Evolutionary conservation across 768 basidiomycete species (phyloP).

Genomic region (Astraeus odoratus): DNA sequence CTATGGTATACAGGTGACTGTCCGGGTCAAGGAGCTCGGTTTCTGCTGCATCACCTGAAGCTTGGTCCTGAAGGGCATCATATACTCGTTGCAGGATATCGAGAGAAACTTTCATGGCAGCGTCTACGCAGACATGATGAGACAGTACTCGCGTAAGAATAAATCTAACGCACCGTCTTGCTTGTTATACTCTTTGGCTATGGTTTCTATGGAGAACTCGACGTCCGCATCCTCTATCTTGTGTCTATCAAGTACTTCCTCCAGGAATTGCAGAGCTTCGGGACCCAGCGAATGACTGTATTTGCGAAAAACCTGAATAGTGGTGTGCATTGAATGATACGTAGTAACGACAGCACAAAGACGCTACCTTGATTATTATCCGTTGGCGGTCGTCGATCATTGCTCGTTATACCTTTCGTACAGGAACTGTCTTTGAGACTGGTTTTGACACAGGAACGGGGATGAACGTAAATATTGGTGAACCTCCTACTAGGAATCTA

Average conservation of each 20-base stretch:
- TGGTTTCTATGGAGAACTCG: slow-evolving; percentile 68
- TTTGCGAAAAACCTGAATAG: slow-evolving; percentile 72
- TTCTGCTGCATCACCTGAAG: slow-evolving; percentile 37
- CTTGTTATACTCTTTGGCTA: slow-evolving; percentile 83
- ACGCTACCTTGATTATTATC: slow-evolving; percentile 38
- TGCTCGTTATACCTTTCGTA: not conserved
- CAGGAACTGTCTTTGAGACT: not conserved
- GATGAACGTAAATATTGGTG: too few species aligned
- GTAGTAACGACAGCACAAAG: not conserved
- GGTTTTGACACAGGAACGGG: too few species aligned
- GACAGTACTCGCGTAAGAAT: not conserved
- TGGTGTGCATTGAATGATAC: not conserved
- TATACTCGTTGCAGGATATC: slow-evolving; percentile 66
- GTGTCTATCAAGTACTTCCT: slow-evolving; percentile 63
- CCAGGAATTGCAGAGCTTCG: slow-evolving; percentile 64
- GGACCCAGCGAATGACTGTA: slow-evolving; percentile 84
- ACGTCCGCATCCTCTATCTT: slow-evolving; percentile 64
- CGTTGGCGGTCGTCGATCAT: slow-evolving; percentile 37
- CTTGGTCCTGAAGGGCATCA: slow-evolving; percentile 63
- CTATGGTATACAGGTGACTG: slow-evolving; percentile 73
- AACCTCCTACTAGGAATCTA: too few species aligned
- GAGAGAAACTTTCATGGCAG: slow-evolving; percentile 74
- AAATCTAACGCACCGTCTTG: slow-evolving; percentile 60
- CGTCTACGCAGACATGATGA: slow-evolving; percentile 43
- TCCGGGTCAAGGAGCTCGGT: slow-evolving; percentile 72